Evolutionary conservation across 768 basidiomycete genomes (phyloP).

Genomic region (Leccinellum luteum): DNA sequence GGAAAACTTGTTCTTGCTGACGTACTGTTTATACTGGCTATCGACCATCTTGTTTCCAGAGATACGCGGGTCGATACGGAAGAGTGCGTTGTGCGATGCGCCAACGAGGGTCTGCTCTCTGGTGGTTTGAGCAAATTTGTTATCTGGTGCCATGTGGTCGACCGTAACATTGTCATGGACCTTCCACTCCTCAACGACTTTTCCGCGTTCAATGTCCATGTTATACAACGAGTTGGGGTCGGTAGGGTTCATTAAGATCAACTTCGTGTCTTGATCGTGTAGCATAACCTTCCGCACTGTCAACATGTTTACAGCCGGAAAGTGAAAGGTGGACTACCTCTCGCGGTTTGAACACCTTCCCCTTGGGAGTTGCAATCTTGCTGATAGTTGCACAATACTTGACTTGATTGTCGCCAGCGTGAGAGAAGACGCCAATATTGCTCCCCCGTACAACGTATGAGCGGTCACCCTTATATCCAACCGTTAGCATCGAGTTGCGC

Average conservation of each 20-base stretch:
- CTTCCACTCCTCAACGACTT: conserved; percentile 98
- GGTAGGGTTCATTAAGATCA: conserved; percentile 85
- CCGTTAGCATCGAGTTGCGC: conserved; percentile 83
- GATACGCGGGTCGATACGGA: conserved; percentile 96
- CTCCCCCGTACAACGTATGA: conserved; percentile 92
- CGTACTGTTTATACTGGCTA: conserved; percentile 94
- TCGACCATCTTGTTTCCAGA: conserved; percentile 93
- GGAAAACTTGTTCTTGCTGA: conserved; percentile 92
- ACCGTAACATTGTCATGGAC: conserved; percentile 88
- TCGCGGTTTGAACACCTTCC: conserved; percentile 80
- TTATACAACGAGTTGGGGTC: conserved; percentile 81
- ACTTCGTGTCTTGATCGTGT: conserved; percentile 93
- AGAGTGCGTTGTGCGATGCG: conserved; percentile 89
- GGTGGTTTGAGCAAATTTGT: conserved; percentile 93
- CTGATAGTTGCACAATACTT: conserved; percentile 88
- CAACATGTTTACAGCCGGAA: conserved; percentile 1
- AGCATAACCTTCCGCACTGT: conserved; percentile 74
- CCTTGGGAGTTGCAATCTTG: conserved; percentile 75
- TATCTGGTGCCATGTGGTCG: conserved; percentile 86
- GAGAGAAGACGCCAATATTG: conserved; percentile 88
- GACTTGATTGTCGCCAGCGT: conserved; percentile 64
- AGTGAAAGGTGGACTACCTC: conserved; percentile 52
- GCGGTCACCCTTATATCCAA: conserved; percentile 94
- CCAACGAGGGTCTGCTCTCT: conserved; percentile 92
- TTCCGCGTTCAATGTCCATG: conserved; percentile 92